These are phyloP conservation scores for Ligustrum vulgare DNA, from an alignment of 257 asterid genomes.

Conservation along the genomic window DNA sequence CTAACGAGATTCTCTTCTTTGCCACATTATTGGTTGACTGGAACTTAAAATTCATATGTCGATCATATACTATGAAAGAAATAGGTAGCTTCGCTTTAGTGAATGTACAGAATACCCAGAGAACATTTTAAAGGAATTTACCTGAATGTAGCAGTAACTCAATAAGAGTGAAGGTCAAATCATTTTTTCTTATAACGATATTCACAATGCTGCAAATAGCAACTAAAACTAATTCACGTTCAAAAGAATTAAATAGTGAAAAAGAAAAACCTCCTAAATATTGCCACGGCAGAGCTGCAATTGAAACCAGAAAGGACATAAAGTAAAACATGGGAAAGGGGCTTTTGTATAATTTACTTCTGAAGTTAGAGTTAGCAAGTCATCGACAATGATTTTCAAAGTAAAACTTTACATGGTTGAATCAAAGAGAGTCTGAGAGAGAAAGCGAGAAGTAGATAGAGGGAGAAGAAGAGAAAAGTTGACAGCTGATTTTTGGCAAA, in stretches of 20 bases:
- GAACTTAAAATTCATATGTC: no score
- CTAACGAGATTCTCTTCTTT: not conserved
- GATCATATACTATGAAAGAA: not conserved
- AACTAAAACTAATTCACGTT: not conserved
- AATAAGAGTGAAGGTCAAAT: not conserved
- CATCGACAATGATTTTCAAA: not conserved
- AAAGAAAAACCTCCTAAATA: not conserved
- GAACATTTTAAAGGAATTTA: not conserved
- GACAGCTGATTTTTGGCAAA: no score
- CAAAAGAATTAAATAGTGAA: not conserved
- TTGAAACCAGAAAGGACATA: not conserved
- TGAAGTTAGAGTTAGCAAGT: not conserved
- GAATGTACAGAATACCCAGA: not conserved
- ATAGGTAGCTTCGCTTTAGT: no score
- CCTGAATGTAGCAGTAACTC: not conserved
- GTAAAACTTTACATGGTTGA: no score
- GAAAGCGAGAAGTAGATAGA: no score
- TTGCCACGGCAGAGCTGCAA: not conserved
- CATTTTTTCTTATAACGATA: not conserved
- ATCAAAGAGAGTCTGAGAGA: no score
- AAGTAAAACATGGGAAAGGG: not conserved
- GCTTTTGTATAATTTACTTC: not conserved
- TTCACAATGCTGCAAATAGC: not conserved
- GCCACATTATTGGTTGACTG: not conserved
- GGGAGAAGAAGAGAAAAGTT: no score